Percentiles rank a stretch among this genome's conserved stretches.
phyloP scores from a whole-genome alignment of 1,139 yeast species.

The Sugiyamaella neomexicana region DNA sequence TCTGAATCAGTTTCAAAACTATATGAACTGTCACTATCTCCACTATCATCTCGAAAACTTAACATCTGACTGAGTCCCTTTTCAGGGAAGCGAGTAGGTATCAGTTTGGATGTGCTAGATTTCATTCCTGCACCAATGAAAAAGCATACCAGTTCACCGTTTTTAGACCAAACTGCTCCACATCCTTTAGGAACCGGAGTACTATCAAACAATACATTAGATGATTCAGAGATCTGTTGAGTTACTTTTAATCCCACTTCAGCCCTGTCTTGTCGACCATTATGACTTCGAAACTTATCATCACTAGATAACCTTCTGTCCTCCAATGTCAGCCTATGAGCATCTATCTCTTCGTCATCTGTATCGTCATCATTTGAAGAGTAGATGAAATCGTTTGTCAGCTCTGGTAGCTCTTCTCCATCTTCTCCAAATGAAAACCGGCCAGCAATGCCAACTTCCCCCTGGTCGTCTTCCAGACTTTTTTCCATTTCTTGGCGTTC shows the following conservation, averaged over 20 bases:
- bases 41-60: conserved; percentile 13
- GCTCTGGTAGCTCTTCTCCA: conserved; percentile 8
- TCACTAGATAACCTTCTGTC: conserved; percentile 10
- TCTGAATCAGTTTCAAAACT: conserved; percentile 16
- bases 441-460: conserved; percentile 10
- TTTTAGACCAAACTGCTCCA: conserved; percentile 84
- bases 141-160: conserved; percentile 79
- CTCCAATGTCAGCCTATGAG: conserved; percentile 24
- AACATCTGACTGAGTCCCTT: conserved; percentile 8
- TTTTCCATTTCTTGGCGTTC: conserved; percentile 10
- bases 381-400: conserved; percentile 10
- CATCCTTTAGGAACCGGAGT: conserved; percentile 93
- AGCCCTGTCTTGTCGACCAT: conserved; percentile 25
- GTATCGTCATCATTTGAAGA: conserved; percentile 24
- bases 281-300: conserved; percentile 16
- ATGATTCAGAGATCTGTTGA: conserved; percentile 16
- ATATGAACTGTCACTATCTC: conserved; percentile 14
- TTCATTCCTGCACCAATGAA: conserved; percentile 48
- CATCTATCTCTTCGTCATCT: conserved; percentile 43
- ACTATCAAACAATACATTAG: conserved; percentile 54
- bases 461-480: conserved; percentile 1
- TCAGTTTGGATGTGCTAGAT: neutral
- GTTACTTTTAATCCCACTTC: conserved; percentile 28
- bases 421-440: conserved; percentile 11
- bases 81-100: conserved; percentile 3